Conservation (phyloP, 192 early-diverging fungal species). For the Mycoemilia scoparia region DNA sequence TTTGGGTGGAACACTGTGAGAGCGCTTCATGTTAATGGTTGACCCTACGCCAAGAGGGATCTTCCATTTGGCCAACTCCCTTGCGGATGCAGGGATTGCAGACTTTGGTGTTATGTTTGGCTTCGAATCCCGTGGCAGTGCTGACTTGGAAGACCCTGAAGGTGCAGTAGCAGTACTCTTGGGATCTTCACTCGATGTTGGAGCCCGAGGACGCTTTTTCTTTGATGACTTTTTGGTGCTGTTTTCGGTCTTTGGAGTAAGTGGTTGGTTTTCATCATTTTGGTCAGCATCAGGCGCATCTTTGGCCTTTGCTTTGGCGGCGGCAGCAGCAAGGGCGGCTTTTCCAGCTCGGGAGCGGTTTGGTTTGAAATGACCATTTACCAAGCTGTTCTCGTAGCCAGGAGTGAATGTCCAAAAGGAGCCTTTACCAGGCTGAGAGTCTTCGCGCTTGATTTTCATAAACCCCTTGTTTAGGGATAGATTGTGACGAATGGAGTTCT, state of each 20-base stretch:
- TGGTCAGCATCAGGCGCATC: constrained; percentile 2
- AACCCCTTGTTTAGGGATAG: constrained; percentile 71
- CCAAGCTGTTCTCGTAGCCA: constrained; percentile 28
- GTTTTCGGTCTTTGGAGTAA: constrained; percentile 6
- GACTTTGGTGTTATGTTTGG: too few relatives aligned
- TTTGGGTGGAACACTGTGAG: constrained; percentile 28
- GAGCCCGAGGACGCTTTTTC: too few relatives aligned
- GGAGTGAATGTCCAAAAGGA: constrained; percentile 55
- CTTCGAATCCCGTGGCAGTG: too few relatives aligned
- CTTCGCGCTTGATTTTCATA: constrained; percentile 54
- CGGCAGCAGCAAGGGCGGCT: constrained; percentile 26
- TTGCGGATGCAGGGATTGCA: neutral
- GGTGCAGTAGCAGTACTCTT: too few relatives aligned
- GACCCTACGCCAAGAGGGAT: constrained; percentile 14
- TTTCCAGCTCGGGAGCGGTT: constrained; percentile 29
- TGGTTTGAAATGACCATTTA: constrained; percentile 30
- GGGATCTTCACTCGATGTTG: too few relatives aligned
- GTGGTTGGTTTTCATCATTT: too few relatives aligned
- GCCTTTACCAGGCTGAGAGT: constrained; percentile 67
- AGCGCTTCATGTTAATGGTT: constrained; percentile 29
- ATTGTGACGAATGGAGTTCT: constrained; percentile 82
- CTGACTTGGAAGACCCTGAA: too few relatives aligned
- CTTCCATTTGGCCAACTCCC: constrained; percentile 21
- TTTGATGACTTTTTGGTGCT: too few relatives aligned
- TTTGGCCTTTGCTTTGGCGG: constrained; percentile 20